phyloP scores from a whole-genome alignment of 2,329 filamentous ascomycete genomes.

The Scedosporium boydii region DNA sequence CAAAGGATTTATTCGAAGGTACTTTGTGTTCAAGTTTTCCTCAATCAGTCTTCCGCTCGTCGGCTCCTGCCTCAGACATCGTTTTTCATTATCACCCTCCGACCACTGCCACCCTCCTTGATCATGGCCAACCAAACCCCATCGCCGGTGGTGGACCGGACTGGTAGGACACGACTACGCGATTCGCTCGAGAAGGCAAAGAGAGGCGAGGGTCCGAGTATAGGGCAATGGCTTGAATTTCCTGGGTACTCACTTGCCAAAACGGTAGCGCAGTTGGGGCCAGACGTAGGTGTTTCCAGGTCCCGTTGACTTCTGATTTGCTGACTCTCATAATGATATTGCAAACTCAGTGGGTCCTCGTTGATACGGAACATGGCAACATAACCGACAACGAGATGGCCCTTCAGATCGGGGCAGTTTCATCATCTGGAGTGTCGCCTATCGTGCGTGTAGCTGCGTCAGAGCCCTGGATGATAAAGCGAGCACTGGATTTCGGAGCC shows the following conservation, averaged over 20 bases:
- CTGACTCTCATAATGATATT: conserved; percentile 5
- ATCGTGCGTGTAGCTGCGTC: conserved; percentile 43
- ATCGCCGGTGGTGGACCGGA: neutral
- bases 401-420: conserved; percentile 42
- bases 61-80: no score
- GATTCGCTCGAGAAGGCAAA: conserved; percentile 19
- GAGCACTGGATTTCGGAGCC: conserved; percentile 19
- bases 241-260: conserved; percentile 21
- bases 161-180: conserved; percentile 20
- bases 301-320: no score
- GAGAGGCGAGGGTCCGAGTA: conserved; percentile 16
- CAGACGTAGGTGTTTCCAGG: conserved; percentile 12
- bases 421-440: conserved; percentile 32
- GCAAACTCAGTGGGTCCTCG: conserved; percentile 45
- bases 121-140: no score
- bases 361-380: conserved; percentile 45
- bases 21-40: no score
- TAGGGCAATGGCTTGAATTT: conserved; percentile 22
- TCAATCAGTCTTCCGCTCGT: no score
- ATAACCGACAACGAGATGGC: conserved; percentile 43
- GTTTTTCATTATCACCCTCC: no score
- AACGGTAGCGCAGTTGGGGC: conserved; percentile 18
- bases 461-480: conserved; percentile 22
- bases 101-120: no score
- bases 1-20: no score